These are phyloP conservation scores for Hamigera avellanea DNA, from an alignment of 495 filamentous ascomycete genomes.

Conservation along the genomic window DNA sequence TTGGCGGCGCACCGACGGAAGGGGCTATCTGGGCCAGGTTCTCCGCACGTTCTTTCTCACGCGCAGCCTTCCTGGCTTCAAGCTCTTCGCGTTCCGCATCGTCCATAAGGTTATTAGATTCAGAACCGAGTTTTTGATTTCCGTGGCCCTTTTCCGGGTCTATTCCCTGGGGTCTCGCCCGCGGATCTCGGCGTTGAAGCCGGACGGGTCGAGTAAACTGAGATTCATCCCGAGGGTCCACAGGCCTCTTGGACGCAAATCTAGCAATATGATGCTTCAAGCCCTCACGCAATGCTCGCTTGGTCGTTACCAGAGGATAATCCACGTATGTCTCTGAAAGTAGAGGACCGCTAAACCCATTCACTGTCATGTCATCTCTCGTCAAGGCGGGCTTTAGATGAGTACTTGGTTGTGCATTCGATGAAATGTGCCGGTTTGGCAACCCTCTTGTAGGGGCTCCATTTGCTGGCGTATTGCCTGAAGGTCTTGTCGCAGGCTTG, in stretches of 20 bases:
- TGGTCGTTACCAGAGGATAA: conserved; percentile 69
- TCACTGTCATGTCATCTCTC: conserved; percentile 29
- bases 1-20: conserved; percentile 41
- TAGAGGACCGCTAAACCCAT: conserved; percentile 50
- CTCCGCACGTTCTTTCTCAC: conserved; percentile 68
- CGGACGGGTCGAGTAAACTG: conserved; percentile 82
- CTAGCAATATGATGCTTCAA: conserved; percentile 79
- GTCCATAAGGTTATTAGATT: conserved; percentile 31
- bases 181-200: conserved; percentile 82
- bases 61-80: conserved; percentile 58
- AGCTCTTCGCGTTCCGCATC: conserved; percentile 61
- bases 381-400: conserved; percentile 6
- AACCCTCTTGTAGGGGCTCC: conserved; percentile 2
- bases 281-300: conserved; percentile 64
- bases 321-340: conserved; percentile 43
- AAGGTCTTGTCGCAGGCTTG: conserved; percentile 18
- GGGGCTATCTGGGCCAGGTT: conserved; percentile 87
- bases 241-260: conserved; percentile 48
- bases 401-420: conserved; percentile 1
- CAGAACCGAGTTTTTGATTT: conserved; percentile 17
- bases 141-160: conserved; percentile 35
- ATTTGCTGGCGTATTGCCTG: conserved; percentile 9
- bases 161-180: conserved; percentile 42
- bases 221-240: conserved; percentile 64
- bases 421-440: conserved; percentile 1